phyloP scores from a whole-genome alignment of 108 stramenopile species.

The Schizochytrium sp. region DNA sequence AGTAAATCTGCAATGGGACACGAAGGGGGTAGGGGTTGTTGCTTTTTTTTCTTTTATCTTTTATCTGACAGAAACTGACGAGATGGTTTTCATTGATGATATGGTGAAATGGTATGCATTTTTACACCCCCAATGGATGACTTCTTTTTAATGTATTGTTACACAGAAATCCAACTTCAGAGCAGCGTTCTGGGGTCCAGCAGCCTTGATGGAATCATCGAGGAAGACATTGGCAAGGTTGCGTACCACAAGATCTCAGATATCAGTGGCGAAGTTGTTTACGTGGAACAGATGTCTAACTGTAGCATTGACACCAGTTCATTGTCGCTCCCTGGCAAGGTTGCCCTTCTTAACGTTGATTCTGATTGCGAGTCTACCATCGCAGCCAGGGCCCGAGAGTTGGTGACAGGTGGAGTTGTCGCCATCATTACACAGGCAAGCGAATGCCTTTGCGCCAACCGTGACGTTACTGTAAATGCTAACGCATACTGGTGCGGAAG shows the following conservation, averaged over 20 bases:
- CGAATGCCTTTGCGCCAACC: background rate
- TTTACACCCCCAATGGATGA: too few species aligned
- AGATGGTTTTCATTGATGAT: too few species aligned
- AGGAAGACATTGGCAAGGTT: conserved; percentile 31
- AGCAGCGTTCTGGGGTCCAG: too few species aligned
- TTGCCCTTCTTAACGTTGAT: background rate
- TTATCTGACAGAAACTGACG: too few species aligned
- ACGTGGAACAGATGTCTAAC: background rate
- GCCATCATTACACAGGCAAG: background rate
- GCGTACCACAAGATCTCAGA: background rate
- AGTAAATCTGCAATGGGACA: too few species aligned
- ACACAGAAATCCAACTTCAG: too few species aligned
- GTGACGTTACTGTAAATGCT: background rate
- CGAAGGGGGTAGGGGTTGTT: too few species aligned
- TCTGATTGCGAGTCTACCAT: background rate
- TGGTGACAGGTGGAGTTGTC: background rate
- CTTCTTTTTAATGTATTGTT: too few species aligned
- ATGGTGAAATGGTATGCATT: too few species aligned
- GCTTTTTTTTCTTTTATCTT: too few species aligned
- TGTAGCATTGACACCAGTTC: background rate
- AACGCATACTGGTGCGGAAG: background rate
- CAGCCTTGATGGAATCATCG: background rate
- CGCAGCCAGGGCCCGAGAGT: background rate
- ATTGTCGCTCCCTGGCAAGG: background rate
- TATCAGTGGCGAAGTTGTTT: background rate